A percentile compares a stretch with the other conserved stretches of the same genome.
phyloP scores from a whole-genome alignment of 441 rosid genomes.

The Gossypium davidsonii region DNA sequence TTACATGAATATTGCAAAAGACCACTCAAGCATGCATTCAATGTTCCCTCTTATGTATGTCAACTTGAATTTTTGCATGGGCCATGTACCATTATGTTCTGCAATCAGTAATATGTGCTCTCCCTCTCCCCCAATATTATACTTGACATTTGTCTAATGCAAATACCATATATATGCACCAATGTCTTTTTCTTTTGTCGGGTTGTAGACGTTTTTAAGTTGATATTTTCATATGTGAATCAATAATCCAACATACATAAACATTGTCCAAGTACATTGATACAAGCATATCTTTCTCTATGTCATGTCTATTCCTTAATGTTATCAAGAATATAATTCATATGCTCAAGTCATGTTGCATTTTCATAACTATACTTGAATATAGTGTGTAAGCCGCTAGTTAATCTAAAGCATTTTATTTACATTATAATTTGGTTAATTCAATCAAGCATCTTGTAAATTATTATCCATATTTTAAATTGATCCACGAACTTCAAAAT shows the following conservation, averaged over 20 bases:
- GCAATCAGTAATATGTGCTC: conserved; percentile 27
- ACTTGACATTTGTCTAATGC: not conserved
- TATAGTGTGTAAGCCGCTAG: not conserved
- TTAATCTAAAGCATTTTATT: too few relatives aligned
- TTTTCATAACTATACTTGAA: not conserved
- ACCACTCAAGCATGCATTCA: conserved; percentile 9
- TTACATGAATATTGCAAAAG: conserved; percentile 21
- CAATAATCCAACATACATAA: not conserved
- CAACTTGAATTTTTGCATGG: conserved; percentile 18
- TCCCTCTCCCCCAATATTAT: not conserved
- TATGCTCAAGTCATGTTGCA: not conserved
- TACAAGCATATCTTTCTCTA: not conserved
- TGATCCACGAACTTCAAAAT: too few relatives aligned
- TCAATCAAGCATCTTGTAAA: too few relatives aligned
- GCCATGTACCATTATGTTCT: conserved; percentile 22
- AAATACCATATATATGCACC: not conserved
- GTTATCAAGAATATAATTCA: not conserved
- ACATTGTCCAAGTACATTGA: not conserved
- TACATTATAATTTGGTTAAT: too few relatives aligned
- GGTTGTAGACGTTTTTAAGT: not conserved
- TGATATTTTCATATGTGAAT: not conserved
- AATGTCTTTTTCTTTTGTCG: not conserved
- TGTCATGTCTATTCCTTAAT: conserved; percentile 2
- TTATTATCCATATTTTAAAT: too few relatives aligned
- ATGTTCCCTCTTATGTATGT: conserved; percentile 8